Percentiles rank a stretch among this genome's conserved stretches.
phyloP scores from a whole-genome alignment of 805 yeast species.

The Cyberlindnera sargentensis region DNA sequence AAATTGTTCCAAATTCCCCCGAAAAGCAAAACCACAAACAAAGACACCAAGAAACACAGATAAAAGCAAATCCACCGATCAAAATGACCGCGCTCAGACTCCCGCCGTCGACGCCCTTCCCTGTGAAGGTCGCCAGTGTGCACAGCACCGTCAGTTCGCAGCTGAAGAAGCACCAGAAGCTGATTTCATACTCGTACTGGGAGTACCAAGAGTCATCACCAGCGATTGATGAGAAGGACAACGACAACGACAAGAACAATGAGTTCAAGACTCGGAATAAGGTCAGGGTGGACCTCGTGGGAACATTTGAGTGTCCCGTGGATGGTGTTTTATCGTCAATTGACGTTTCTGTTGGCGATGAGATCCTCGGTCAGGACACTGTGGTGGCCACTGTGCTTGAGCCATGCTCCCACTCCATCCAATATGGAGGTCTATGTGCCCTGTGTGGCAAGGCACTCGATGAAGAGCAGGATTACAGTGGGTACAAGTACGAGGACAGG shows the following conservation, averaged over 20 bases:
- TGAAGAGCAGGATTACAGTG: conserved; percentile 67
- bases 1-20: too few species aligned
- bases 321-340: conserved; percentile 58
- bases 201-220: conserved; percentile 29
- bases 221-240: conserved; percentile 16
- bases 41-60: not conserved
- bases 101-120: conserved; percentile 28
- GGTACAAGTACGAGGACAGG: conserved; percentile 46
- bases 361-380: conserved; percentile 39
- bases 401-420: conserved; percentile 88
- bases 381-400: conserved; percentile 57
- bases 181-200: conserved; percentile 40
- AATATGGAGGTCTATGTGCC: conserved; percentile 93
- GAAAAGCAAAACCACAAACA: too few species aligned
- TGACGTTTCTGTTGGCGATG: conserved; percentile 50
- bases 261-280: conserved; percentile 22
- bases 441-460: conserved; percentile 78
- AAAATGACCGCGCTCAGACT: conserved; percentile 18
- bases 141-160: conserved; percentile 25
- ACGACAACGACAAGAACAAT: conserved; percentile 8
- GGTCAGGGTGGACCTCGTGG: conserved; percentile 56
- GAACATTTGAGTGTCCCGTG: conserved; percentile 76
- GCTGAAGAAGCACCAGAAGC: conserved; percentile 30
- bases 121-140: conserved; percentile 31
- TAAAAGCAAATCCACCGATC: conserved; percentile 7